Evolutionary conservation across 352 stramenopile genomes (phyloP).

Genomic region (Phytopythium sindhum): DNA sequence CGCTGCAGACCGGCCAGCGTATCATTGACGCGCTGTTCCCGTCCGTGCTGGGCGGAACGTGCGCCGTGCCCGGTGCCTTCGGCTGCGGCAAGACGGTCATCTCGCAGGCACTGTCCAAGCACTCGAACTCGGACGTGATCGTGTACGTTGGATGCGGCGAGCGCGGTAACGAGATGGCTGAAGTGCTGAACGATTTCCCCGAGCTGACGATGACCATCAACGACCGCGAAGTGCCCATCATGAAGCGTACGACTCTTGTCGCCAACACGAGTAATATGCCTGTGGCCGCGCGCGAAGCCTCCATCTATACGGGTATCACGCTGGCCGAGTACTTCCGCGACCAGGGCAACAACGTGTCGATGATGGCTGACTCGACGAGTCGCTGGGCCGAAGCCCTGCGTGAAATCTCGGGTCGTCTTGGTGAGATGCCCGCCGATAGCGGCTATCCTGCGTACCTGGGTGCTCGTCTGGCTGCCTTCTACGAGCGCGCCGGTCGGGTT

Average conservation of each 20-base stretch:
- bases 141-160: slow-evolving; percentile 99
- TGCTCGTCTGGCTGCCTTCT: slow-evolving; percentile 99
- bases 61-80: slow-evolving; percentile 98
- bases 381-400: slow-evolving; percentile 99
- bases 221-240: slow-evolving; percentile 97
- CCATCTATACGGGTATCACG: slow-evolving; percentile 99
- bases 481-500: slow-evolving; percentile 98
- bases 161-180: slow-evolving; percentile 99
- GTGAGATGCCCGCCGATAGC: slow-evolving; percentile 99
- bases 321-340: slow-evolving; percentile 99
- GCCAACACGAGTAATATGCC: slow-evolving; percentile 99
- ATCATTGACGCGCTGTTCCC: slow-evolving; percentile 99
- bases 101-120: slow-evolving; percentile 99
- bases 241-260: slow-evolving; percentile 99
- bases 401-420: slow-evolving; percentile 99
- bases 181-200: slow-evolving; percentile 99
- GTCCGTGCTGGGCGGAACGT: slow-evolving; percentile 98
- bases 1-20: slow-evolving; percentile 97
- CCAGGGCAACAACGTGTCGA: slow-evolving; percentile 98
- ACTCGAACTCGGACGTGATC: slow-evolving; percentile 99
- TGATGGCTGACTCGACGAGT: slow-evolving; percentile 99
- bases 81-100: slow-evolving; percentile 99
- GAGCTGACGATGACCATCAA: slow-evolving; percentile 99
- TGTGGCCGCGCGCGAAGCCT: slow-evolving; percentile 98
- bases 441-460: slow-evolving; percentile 97